Conservation (phyloP, 257 asterid species). For the Linderniella brevidens region DNA sequence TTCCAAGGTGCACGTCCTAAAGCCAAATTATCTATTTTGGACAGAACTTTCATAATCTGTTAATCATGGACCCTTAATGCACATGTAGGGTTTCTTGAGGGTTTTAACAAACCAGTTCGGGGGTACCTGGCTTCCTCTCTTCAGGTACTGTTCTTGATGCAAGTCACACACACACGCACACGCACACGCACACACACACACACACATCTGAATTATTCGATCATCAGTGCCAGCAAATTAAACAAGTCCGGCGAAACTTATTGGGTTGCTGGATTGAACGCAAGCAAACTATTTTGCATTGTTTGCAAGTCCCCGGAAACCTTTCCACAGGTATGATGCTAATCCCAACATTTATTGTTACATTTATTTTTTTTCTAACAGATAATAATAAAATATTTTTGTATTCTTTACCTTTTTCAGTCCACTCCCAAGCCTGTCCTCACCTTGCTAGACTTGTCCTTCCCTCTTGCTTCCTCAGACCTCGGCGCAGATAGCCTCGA, state of each 20-base stretch:
- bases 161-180: not conserved
- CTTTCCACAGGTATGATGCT: constrained; percentile 60
- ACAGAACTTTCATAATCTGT: not conserved
- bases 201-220: not conserved
- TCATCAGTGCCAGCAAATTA: constrained; percentile 44
- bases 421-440: constrained; percentile 77
- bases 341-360: not conserved
- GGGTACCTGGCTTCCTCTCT: constrained; percentile 87
- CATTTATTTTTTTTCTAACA: not conserved
- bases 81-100: constrained; percentile 69
- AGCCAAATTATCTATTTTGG: constrained; percentile 1
- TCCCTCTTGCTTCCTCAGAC: constrained; percentile 90
- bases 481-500: constrained; percentile 89
- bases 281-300: constrained; percentile 67
- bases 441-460: constrained; percentile 68
- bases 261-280: constrained; percentile 79
- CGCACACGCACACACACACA: not conserved
- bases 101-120: constrained; percentile 69
- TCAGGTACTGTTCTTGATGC: constrained; percentile 51
- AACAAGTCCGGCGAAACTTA: constrained; percentile 62
- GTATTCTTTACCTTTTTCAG: constrained; percentile 22
- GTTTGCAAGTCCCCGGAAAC: constrained; percentile 81
- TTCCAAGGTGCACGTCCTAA: constrained; percentile 50
- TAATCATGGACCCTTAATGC: constrained; percentile 8
- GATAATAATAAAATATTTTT: not conserved